Percentiles rank a stretch among this genome's conserved stretches.
Evolutionary conservation across 2,329 filamentous ascomycete species (phyloP).

Genomic region (Trichoderma oligosporum): DNA sequence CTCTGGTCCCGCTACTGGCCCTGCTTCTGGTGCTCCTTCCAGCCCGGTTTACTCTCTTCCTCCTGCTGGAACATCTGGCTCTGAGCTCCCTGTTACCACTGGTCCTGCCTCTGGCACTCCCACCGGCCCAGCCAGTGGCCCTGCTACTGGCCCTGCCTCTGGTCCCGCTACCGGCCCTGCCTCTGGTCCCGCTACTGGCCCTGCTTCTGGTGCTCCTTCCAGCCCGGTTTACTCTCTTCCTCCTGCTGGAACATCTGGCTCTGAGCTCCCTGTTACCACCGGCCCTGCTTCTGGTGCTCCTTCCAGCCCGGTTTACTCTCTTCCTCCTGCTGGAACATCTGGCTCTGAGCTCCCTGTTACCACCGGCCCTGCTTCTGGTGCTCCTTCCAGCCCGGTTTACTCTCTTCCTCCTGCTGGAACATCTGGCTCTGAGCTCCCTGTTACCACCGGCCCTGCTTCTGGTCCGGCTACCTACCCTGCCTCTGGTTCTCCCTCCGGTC

Average conservation of each 20-base stretch:
- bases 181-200: too few species aligned
- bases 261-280: conserved; percentile 15
- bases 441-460: neutral
- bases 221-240: too few species aligned
- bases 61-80: neutral
- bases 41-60: neutral
- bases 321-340: conserved; percentile 12
- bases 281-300: neutral
- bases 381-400: neutral
- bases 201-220: too few species aligned
- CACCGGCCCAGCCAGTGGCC: neutral
- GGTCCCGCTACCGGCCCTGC: conserved; percentile 13
- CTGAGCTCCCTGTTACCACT: conserved; percentile 14
- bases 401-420: too few species aligned
- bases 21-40: conserved; percentile 24
- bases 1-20: neutral
- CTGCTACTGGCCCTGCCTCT: neutral
- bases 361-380: neutral
- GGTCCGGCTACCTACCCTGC: neutral
- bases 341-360: neutral
- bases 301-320: neutral
- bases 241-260: neutral
- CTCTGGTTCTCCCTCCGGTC: conserved; percentile 31
- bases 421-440: neutral
- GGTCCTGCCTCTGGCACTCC: conserved; percentile 12